Evolutionary conservation across 2,329 filamentous ascomycete species (phyloP).

Genomic region (Elsinoe necatrix): DNA sequence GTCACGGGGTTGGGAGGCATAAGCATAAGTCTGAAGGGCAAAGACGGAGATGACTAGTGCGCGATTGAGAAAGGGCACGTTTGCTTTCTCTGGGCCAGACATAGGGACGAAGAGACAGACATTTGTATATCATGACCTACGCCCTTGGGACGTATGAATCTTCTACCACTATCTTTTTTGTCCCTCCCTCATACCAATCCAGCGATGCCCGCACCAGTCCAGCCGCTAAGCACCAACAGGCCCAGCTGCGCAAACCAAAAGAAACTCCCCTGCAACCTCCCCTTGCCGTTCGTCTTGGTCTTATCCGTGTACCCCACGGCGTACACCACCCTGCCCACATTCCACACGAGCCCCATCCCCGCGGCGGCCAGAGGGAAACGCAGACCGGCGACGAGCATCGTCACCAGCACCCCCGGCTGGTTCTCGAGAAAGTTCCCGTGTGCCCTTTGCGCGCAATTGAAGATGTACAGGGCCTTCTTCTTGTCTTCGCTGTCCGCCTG

Average conservation of each 20-base stretch:
- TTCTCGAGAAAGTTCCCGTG: conserved; percentile 53
- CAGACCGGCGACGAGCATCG: conserved; percentile 47
- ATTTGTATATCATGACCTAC: conserved; percentile 6
- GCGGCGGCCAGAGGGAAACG: conserved; percentile 43
- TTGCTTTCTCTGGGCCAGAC: not conserved
- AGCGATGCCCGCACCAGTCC: conserved; percentile 25
- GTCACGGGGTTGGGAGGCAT: conserved; percentile 24
- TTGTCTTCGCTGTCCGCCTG: conserved; percentile 32
- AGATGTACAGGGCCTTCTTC: conserved; percentile 37
- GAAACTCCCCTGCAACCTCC: conserved; percentile 33
- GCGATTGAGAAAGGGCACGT: not conserved
- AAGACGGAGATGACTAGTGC: conserved; percentile 1
- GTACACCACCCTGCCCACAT: conserved; percentile 42
- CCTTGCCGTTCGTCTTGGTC: conserved; percentile 35
- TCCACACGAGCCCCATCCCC: conserved; percentile 43
- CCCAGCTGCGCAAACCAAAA: conserved; percentile 27
- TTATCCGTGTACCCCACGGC: conserved; percentile 38
- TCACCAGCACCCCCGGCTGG: conserved; percentile 42
- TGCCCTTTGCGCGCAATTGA: conserved; percentile 47
- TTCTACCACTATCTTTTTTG: not conserved
- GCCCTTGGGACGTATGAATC: not conserved
- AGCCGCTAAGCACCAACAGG: conserved; percentile 26
- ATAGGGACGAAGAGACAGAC: not conserved
- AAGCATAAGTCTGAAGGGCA: conserved; percentile 20
- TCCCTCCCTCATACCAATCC: conserved; percentile 7